Conservation (phyloP, 768 basidiomycete species). For the Russula virescens region DNA sequence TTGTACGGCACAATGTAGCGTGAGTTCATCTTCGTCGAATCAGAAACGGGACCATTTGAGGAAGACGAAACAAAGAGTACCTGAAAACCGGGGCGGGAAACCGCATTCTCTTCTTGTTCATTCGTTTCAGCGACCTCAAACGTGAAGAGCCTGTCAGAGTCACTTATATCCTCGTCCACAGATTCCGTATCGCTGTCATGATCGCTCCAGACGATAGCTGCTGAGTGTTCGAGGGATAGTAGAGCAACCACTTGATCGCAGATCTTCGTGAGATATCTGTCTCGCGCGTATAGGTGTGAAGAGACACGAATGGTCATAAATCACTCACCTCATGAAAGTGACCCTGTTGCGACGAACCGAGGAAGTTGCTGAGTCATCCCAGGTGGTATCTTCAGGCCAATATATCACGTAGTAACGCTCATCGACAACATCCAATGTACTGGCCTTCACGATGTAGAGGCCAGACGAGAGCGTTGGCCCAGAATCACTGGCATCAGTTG, state of each 20-base stretch:
- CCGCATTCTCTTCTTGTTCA: constrained; percentile 50
- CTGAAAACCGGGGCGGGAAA: constrained; percentile 41
- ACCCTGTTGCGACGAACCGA: constrained; percentile 47
- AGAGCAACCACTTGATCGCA: constrained; percentile 52
- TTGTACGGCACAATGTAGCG: not conserved
- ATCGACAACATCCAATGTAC: constrained; percentile 16
- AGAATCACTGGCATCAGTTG: constrained; percentile 17
- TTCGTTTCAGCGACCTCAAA: constrained; percentile 51
- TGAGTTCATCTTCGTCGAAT: constrained; percentile 1
- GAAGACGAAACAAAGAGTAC: constrained; percentile 29
- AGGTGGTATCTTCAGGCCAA: constrained; percentile 58
- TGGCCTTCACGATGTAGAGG: constrained; percentile 38
- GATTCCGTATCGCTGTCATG: constrained; percentile 26
- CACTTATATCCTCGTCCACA: constrained; percentile 37
- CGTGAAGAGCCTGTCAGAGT: constrained; percentile 44
- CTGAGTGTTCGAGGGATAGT: constrained; percentile 44
- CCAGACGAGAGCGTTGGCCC: constrained; percentile 41
- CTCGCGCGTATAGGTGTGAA: not conserved
- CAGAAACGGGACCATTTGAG: not conserved
- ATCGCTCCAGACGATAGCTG: constrained; percentile 41
- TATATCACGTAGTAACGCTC: constrained; percentile 44
- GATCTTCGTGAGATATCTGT: constrained; percentile 26
- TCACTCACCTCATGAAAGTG: constrained; percentile 53
- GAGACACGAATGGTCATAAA: not conserved
- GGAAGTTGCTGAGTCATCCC: constrained; percentile 45